These are phyloP conservation scores for Histomonas meleagridis DNA, from an alignment of 208 protist species.

Conservation along the genomic window DNA sequence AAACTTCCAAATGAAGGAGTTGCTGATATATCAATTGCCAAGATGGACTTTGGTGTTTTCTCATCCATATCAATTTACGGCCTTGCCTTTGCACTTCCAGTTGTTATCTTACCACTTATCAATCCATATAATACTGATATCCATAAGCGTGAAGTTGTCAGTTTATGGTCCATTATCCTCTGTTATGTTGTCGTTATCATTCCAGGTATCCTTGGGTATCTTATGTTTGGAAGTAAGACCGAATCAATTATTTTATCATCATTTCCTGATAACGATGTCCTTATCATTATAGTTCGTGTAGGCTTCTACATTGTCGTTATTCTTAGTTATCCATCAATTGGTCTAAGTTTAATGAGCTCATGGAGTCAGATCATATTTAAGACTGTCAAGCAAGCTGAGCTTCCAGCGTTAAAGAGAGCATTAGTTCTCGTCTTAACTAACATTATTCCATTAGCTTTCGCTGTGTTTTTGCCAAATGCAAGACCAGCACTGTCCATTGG, in stretches of 20 bases:
- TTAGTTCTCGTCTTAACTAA: not conserved
- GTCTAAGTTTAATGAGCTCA: not conserved
- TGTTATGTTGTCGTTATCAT: not conserved
- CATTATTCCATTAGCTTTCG: not conserved
- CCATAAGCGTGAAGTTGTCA: not conserved
- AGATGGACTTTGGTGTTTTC: not conserved
- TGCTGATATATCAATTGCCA: not conserved
- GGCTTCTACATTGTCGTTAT: not conserved
- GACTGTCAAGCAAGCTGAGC: not conserved
- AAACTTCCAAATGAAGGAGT: not conserved
- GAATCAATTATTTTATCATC: not conserved
- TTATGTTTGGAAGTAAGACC: not conserved
- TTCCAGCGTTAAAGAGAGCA: not conserved
- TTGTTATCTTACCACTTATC: not conserved
- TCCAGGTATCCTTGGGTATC: not conserved
- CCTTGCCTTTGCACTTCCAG: not conserved
- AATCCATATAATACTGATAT: not conserved
- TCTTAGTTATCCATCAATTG: not conserved
- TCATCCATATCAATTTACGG: not conserved
- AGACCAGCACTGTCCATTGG: conserved; percentile 17
- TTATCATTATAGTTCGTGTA: not conserved
- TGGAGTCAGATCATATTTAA: not conserved
- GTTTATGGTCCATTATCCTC: not conserved
- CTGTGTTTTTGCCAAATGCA: not conserved
- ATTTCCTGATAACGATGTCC: not conserved